Evolutionary conservation across 805 yeast genomes (phyloP), one percentile per base, ranked within the genome.

Genomic region (Suhomyces kilbournensis): DNA sequence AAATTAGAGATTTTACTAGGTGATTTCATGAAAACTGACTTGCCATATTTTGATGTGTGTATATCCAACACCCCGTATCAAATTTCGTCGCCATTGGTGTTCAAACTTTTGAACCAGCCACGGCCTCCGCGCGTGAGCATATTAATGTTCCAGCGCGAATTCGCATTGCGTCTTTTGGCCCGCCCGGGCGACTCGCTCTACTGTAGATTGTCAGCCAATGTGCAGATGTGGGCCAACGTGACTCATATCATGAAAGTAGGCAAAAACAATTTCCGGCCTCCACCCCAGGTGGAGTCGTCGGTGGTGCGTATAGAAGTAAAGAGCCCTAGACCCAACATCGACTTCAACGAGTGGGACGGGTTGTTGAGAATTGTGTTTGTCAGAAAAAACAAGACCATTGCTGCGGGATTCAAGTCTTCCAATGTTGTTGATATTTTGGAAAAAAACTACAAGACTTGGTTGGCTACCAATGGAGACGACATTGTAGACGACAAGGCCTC

Each of bases 221-320:
- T 94, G 1, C 99, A 94, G 66, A 93, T 94, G 98, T 94, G 98
- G 97, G 97, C 97, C n/a, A 90, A 90, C 58, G 97, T 94, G 14
- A 91, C 96, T 7, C 99, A 94, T 68, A 89, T 94, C 50, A 94
- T 94, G 99, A 94, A 94, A 71, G 99, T 94, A 28, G 98, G 98
- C 22, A 88, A 85, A 66, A 94, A 94, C 67, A 94, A 94, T 66
- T 94, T 94, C 77, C 80, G 97, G 61, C 99, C 99, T 22, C 99
- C 99, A 9, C 99, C 99, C 53, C 92, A 94, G 69, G 99, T 94
- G 53, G 99, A 94, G 69, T 91, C 97, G 0, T 86, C 96, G 34
- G 99, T 94, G 46, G 98, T 94, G 17, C 81, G 96, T 64, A 83
- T 94, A 35, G 98, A 93, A 70, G 85, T 94, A 52, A 94, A 94